phyloP scores from a whole-genome alignment of 2,329 filamentous ascomycete genomes.

The Fusarium chaquense region DNA sequence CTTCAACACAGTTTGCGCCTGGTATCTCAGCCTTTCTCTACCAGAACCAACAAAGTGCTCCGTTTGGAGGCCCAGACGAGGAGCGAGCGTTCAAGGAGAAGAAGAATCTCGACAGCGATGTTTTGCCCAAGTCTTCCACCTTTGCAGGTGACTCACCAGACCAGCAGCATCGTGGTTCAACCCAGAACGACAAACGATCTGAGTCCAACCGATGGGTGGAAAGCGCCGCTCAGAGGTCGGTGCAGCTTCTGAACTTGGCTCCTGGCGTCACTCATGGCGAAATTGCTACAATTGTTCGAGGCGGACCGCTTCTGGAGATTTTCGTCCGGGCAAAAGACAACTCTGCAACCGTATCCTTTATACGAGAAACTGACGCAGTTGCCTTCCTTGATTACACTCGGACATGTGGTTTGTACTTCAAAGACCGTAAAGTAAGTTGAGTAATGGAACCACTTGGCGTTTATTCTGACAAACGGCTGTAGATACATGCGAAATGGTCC shows the following conservation, averaged over 20 bases:
- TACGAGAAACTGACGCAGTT: constrained; percentile 70
- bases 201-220: constrained; percentile 42
- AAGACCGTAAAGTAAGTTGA: constrained; percentile 71
- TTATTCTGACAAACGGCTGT: constrained; percentile 2
- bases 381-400: constrained; percentile 75
- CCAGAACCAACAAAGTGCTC: not conserved
- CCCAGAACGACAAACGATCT: not conserved
- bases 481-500: constrained; percentile 78
- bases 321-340: constrained; percentile 71
- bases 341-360: constrained; percentile 76
- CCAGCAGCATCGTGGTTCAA: not conserved
- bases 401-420: constrained; percentile 75
- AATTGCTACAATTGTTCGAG: constrained; percentile 72
- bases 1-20: not conserved
- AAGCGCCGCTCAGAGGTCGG: constrained; percentile 63
- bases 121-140: not conserved
- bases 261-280: constrained; percentile 74
- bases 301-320: constrained; percentile 77
- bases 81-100: not conserved
- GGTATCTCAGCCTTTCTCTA: constrained; percentile 4
- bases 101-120: not conserved
- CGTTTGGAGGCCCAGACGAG: not conserved
- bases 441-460: not conserved
- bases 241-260: constrained; percentile 73
- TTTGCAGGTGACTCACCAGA: not conserved